Evolutionary conservation across 768 basidiomycete species (phyloP).

Genomic region (Tylopilus felleus): DNA sequence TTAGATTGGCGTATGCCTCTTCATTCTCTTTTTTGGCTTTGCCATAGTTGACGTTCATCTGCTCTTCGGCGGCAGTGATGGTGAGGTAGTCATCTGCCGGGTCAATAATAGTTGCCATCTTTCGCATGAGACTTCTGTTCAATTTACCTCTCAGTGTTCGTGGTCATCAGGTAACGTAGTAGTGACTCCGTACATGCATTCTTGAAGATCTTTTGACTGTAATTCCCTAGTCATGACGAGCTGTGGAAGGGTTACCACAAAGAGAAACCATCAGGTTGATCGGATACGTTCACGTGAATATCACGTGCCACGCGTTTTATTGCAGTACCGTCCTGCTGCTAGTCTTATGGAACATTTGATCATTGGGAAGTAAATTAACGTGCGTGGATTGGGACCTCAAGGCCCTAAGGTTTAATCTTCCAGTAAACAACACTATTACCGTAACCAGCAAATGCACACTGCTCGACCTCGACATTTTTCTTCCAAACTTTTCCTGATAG

Average conservation of each 20-base stretch:
- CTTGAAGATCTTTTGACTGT: slow-evolving; percentile 34
- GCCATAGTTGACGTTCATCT: slow-evolving; percentile 54
- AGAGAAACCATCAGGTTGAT: not conserved
- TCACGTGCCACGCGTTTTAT: slow-evolving; percentile 18
- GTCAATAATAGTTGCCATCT: slow-evolving; percentile 70
- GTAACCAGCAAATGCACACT: slow-evolving; percentile 59
- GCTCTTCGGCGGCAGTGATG: slow-evolving; percentile 71
- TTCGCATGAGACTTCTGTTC: slow-evolving; percentile 60
- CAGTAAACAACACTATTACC: slow-evolving; percentile 69
- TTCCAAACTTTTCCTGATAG: slow-evolving; percentile 59
- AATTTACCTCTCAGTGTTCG: slow-evolving; percentile 2
- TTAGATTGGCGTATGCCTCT: slow-evolving; percentile 60
- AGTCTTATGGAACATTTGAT: no score
- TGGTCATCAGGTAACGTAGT: not conserved
- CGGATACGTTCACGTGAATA: slow-evolving; percentile 2
- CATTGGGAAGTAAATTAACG: not conserved
- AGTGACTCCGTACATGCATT: slow-evolving; percentile 29
- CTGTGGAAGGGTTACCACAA: not conserved
- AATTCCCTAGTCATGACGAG: slow-evolving; percentile 26
- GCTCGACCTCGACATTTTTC: slow-evolving; percentile 59
- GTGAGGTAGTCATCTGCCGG: slow-evolving; percentile 77
- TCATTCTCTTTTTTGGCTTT: slow-evolving; percentile 65
- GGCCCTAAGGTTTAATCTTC: slow-evolving; percentile 39
- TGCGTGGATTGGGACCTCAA: not conserved
- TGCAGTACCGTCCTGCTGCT: not conserved